phyloP scores from a whole-genome alignment of 495 filamentous ascomycete species.

The Hypoxylon subgilvum region DNA sequence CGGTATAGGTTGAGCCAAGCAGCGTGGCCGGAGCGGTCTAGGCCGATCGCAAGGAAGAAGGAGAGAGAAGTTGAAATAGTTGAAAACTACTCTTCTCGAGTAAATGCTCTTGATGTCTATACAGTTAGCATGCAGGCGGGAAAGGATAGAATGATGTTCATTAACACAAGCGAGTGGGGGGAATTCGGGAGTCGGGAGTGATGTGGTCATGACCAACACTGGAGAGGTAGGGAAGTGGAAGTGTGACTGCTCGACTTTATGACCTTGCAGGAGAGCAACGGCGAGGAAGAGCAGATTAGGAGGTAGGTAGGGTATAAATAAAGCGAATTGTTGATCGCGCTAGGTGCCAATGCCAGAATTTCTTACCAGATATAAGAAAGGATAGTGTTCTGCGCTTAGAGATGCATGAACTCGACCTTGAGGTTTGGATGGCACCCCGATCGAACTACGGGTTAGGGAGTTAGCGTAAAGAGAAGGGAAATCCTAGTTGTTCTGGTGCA shows the following conservation, averaged over 20 bases:
- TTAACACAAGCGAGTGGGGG: neutral
- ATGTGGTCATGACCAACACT: conserved; percentile 24
- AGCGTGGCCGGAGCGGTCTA: conserved; percentile 32
- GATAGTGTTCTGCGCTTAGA: conserved; percentile 45
- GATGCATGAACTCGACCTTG: conserved; percentile 42
- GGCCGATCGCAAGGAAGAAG: conserved; percentile 38
- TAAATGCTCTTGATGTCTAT: conserved; percentile 9
- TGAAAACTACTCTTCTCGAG: conserved; percentile 10
- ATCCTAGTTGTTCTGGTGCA: conserved; percentile 5
- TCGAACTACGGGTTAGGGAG: conserved; percentile 33
- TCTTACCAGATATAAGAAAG: conserved; percentile 47
- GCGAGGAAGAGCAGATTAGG: conserved; percentile 7
- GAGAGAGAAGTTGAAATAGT: conserved; percentile 16
- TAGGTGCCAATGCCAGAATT: conserved; percentile 39
- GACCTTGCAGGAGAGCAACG: conserved; percentile 10
- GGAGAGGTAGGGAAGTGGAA: too few species aligned
- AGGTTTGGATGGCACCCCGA: conserved; percentile 36
- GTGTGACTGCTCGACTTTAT: conserved; percentile 19
- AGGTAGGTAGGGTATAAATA: conserved; percentile 30
- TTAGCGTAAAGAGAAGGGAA: conserved; percentile 22
- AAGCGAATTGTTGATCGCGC: conserved; percentile 46
- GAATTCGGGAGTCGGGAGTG: too few species aligned
- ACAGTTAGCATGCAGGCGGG: neutral
- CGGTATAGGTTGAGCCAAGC: conserved; percentile 16
- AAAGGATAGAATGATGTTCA: neutral